These are phyloP conservation scores for Glycyrrhiza uralensis DNA, from an alignment of 306 rosid species.

Conservation along the genomic window DNA sequence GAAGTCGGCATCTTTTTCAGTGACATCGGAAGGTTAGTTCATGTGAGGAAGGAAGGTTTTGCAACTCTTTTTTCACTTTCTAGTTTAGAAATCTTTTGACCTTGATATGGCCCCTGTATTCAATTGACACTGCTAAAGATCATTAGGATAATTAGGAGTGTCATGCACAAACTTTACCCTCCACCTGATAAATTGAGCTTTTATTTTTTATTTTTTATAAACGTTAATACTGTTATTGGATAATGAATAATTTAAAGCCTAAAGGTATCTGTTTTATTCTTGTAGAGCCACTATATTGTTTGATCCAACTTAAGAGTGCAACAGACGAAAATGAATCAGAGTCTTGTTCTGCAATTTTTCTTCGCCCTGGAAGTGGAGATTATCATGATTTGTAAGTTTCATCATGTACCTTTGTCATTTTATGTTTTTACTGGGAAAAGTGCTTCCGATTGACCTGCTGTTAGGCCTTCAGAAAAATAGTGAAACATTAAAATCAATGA, in stretches of 20 bases:
- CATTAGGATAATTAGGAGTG: neutral
- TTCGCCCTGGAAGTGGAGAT: slow-evolving; percentile 78
- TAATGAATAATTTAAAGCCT: slow-evolving; percentile 2
- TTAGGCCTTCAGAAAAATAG: slow-evolving; percentile 11
- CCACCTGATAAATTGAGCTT: neutral
- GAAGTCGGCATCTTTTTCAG: slow-evolving; percentile 48
- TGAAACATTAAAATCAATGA: neutral
- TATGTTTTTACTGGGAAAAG: neutral
- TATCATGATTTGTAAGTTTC: slow-evolving; percentile 83
- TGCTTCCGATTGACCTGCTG: slow-evolving; percentile 18
- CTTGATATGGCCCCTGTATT: neutral
- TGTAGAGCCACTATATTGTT: slow-evolving; percentile 78
- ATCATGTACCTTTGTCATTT: neutral
- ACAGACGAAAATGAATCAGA: slow-evolving; percentile 63
- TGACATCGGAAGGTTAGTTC: slow-evolving; percentile 65
- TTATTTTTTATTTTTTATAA: neutral
- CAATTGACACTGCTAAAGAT: neutral
- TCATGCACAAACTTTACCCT: neutral
- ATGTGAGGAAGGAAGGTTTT: slow-evolving; percentile 9
- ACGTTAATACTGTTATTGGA: neutral
- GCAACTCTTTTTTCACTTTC: slow-evolving; percentile 8
- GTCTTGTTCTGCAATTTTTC: slow-evolving; percentile 53
- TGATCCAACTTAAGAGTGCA: slow-evolving; percentile 75
- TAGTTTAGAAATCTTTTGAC: neutral
- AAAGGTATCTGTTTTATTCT: slow-evolving; percentile 18